Evolutionary conservation across 225 moss, liverwort and hornwort species (phyloP).

Genomic region (Rhytidiadelphus loreus): DNA sequence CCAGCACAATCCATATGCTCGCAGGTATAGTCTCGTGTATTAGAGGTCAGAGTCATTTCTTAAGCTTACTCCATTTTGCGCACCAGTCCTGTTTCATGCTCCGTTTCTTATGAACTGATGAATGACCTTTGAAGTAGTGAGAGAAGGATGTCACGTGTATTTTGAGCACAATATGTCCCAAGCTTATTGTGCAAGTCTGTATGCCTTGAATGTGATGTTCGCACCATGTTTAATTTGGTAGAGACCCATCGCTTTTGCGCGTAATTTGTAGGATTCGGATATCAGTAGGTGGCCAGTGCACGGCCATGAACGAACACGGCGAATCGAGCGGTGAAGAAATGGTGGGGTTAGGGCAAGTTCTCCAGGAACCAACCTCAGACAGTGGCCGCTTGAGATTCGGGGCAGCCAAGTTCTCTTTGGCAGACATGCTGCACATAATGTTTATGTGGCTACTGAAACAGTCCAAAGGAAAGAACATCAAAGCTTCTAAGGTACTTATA

Average conservation of each 20-base stretch:
- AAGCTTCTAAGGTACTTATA: conserved; percentile 34
- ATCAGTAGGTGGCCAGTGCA: conserved; percentile 35
- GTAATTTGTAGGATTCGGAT: conserved; percentile 26
- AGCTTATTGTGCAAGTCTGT: background rate
- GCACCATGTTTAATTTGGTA: background rate
- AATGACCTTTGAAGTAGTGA: background rate
- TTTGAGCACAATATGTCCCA: background rate
- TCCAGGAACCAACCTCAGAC: background rate
- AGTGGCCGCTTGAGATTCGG: conserved; percentile 18
- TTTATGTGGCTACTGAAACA: conserved; percentile 40
- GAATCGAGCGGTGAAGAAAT: conserved; percentile 1
- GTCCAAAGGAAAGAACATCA: conserved; percentile 38
- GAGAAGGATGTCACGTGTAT: background rate
- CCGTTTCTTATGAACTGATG: background rate
- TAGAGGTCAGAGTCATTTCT: background rate
- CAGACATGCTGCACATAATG: conserved; percentile 9
- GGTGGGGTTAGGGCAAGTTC: background rate
- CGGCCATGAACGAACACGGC: conserved; percentile 20
- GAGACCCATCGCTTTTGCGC: background rate
- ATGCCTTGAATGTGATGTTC: background rate
- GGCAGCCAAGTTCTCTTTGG: conserved; percentile 1
- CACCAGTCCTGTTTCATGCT: background rate
- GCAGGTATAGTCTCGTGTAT: conserved; percentile 21
- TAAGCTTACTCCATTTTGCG: background rate
- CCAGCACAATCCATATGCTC: background rate